Evolutionary conservation across 495 filamentous ascomycete species (phyloP), one percentile per base, ranked within the genome.

Genomic region (Penicillium chermesinum): DNA sequence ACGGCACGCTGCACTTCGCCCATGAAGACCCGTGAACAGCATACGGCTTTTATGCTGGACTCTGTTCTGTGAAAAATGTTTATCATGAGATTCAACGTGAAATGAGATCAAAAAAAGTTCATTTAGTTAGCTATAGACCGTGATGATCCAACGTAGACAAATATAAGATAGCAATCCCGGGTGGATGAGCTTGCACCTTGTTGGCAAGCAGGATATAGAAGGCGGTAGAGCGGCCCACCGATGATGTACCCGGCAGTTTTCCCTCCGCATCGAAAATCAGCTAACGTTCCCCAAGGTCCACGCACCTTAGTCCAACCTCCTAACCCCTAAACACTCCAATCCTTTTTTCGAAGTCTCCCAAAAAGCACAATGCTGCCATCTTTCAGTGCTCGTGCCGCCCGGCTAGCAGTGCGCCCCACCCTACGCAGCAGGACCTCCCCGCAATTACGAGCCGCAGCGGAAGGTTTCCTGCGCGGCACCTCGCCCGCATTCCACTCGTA

Each of bases 401-500:
- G 25, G 25, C 25, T 30, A 4, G 25, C 25, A 30, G 25, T 10
- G 25, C 25, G 25, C 25, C 25, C 25, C 25, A 5, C 25, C 5
- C 4, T 30, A 10, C 25, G 25, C 25, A 30, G 4, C 10, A 30
- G 25, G 5, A 30, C 25, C 34, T 49, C 18, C 33, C 25, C 25
- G 25, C 25, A 30, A 30, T 30, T 10, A 4, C 25, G 25, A 4
- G 5, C 21, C 39, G 18, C 41, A 42, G 32, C 42, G 53, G 30
- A 12, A 15, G n/a, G n/a, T n/a, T n/a, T n/a, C n/a, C n/a, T n/a
- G n/a, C n/a, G n/a, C n/a, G n/a, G n/a, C n/a, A n/a, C n/a, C n/a
- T 39, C 46, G 27, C 61, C 58, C 36, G 46, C 46, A 15, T 72
- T 74, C 58, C 53, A 63, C 48, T 53, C 59, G 4, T 59, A 69